Conservation (phyloP, 306 rosid species). For the Castanea crenata region DNA sequence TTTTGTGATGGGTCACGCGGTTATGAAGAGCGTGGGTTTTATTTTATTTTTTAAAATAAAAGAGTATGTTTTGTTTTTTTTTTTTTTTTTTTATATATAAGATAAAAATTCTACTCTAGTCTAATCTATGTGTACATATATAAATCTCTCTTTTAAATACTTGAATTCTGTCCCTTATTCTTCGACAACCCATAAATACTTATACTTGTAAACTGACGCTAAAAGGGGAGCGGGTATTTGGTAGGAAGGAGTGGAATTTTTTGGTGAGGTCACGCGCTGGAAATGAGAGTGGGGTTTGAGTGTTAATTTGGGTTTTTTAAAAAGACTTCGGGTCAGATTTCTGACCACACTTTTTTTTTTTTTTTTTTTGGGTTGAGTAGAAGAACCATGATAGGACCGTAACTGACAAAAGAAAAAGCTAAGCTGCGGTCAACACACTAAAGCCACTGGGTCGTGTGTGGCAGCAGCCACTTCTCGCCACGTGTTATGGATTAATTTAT, state of each 20-base stretch:
- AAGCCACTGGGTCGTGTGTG: background rate
- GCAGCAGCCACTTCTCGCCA: background rate
- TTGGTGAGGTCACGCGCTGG: conserved; percentile 5
- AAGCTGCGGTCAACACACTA: background rate
- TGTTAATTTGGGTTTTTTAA: background rate
- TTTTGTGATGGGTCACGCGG: background rate
- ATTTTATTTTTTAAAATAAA: no score
- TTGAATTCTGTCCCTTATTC: no score
- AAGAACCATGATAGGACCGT: background rate
- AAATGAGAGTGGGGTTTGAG: conserved; percentile 3
- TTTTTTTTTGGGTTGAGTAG: background rate
- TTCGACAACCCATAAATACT: no score
- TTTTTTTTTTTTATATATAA: no score
- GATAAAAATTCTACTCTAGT: no score
- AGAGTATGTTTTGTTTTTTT: no score
- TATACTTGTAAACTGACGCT: no score
- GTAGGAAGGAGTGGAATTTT: background rate
- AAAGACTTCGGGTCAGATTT: background rate
- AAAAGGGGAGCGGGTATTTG: no score
- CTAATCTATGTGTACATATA: no score
- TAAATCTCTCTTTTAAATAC: no score
- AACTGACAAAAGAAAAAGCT: background rate
- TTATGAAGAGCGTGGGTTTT: conserved; percentile 21
- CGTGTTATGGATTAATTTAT: background rate
- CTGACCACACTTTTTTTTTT: background rate